phyloP scores from a whole-genome alignment of 2,329 filamentous ascomycete genomes.

The Orbilia quercus region DNA sequence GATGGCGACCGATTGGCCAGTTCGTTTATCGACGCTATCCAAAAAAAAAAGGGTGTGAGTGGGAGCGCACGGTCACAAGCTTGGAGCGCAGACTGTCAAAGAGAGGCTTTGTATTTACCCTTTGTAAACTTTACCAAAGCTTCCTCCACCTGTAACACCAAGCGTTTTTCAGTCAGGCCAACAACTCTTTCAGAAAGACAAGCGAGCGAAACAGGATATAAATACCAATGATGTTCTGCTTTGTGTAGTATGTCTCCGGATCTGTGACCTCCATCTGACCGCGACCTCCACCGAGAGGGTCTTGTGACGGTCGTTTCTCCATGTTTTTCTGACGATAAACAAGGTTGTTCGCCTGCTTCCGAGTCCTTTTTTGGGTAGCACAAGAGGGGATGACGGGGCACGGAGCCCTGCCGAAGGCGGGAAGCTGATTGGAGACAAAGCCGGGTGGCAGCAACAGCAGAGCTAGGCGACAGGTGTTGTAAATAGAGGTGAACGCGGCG shows the following conservation, averaged over 20 bases:
- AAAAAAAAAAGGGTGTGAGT: not conserved
- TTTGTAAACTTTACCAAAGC: conserved; percentile 99
- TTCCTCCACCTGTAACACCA: conserved; percentile 79
- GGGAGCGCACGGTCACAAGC: conserved; percentile 20
- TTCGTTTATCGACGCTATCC: conserved; percentile 85
- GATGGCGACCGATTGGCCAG: conserved; percentile 93
- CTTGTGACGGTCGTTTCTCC: conserved; percentile 51
- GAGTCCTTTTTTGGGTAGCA: conserved; percentile 29
- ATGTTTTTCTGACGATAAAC: conserved; percentile 26
- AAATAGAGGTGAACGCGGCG: not conserved
- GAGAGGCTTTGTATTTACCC: conserved; percentile 70
- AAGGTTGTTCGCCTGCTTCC: conserved; percentile 33
- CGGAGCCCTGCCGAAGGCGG: conserved; percentile 1
- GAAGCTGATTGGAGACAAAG: conserved; percentile 14
- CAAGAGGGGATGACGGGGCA: conserved; percentile 2
- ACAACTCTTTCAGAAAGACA: conserved; percentile 5
- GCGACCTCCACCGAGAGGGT: conserved; percentile 43
- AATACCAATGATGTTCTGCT: conserved; percentile 87
- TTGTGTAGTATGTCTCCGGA: conserved; percentile 91
- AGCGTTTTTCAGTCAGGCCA: conserved; percentile 33
- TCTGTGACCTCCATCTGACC: conserved; percentile 70
- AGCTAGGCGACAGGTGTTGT: conserved; percentile 6
- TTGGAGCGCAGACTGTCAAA: too few species aligned
- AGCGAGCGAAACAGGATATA: conserved; percentile 43
- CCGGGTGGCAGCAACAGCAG: not conserved